Conservation (phyloP, 2,329 filamentous ascomycete species). For the Phoma herbarum region DNA sequence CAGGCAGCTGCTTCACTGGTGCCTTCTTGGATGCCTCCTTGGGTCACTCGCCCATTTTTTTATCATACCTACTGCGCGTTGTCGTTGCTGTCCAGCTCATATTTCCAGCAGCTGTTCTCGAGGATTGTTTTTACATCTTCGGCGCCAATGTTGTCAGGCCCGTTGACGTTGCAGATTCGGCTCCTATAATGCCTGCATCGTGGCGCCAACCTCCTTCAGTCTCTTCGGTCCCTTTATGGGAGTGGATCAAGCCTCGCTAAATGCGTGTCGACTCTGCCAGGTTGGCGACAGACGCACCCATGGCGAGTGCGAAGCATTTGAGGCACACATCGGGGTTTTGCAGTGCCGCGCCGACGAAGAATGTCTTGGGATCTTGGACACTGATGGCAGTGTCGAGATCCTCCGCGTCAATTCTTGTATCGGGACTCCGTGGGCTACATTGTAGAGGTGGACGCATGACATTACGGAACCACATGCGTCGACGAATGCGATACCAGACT, state of each 20-base stretch:
- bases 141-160: constrained; percentile 41
- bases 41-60: constrained; percentile 15
- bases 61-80: constrained; percentile 16
- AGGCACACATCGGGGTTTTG: constrained; percentile 44
- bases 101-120: constrained; percentile 38
- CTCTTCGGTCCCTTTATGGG: constrained; percentile 42
- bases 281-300: constrained; percentile 43
- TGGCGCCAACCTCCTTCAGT: constrained; percentile 42
- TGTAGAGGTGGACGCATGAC: constrained; percentile 55
- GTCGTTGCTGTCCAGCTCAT: constrained; percentile 26
- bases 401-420: constrained; percentile 44
- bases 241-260: constrained; percentile 23
- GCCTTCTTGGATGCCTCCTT: constrained; percentile 3
- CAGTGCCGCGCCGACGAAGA: constrained; percentile 53
- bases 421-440: constrained; percentile 47
- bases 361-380: constrained; percentile 40
- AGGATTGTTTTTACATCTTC: constrained; percentile 52
- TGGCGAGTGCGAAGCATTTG: constrained; percentile 51
- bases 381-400: constrained; percentile 53
- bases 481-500: constrained; percentile 47
- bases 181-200: constrained; percentile 51
- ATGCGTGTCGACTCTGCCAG: constrained; percentile 31
- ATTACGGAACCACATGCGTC: constrained; percentile 54
- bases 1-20: constrained; percentile 14
- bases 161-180: constrained; percentile 39